Conservation (phyloP, 2,329 filamentous ascomycete species). For the Pyricularia pennisetigena region DNA sequence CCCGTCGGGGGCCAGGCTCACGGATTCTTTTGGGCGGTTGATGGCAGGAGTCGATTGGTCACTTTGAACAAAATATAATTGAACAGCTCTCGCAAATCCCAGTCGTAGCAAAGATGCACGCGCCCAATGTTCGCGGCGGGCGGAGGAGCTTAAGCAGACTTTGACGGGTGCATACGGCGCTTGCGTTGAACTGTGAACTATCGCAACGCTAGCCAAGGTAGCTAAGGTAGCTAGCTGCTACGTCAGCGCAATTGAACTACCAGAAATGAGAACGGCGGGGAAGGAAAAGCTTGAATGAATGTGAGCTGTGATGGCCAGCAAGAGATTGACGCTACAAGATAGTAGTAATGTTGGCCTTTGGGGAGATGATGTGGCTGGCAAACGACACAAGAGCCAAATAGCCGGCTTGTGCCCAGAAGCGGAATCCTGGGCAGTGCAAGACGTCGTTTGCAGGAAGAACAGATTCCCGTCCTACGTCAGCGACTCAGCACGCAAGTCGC, state of each 20-base stretch:
- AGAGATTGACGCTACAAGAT: not conserved
- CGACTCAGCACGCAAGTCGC: not conserved
- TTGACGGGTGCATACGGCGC: not conserved
- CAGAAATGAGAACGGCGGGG: not conserved
- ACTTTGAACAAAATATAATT: not conserved
- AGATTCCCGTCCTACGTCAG: not conserved
- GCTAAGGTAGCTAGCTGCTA: not conserved
- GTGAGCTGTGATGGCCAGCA: not conserved
- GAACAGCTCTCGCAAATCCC: not conserved
- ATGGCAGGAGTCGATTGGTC: not conserved
- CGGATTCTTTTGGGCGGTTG: not conserved
- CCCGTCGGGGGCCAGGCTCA: not conserved
- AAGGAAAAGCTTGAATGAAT: not conserved
- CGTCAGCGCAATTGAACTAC: not conserved
- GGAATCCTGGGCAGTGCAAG: not conserved
- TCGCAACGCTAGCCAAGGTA: not conserved
- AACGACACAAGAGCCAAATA: not conserved
- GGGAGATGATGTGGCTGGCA: constrained; percentile 1
- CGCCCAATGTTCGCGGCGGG: not conserved
- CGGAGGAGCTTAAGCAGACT: not conserved
- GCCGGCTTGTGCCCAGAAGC: not conserved
- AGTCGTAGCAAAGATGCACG: not conserved
- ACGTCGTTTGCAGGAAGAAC: not conserved
- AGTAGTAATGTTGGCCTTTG: not conserved
- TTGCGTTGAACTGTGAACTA: not conserved